Evolutionary conservation across 768 basidiomycete genomes (phyloP), one percentile per base, ranked within the genome.

Genomic region (Ephemerocybe angulata): DNA sequence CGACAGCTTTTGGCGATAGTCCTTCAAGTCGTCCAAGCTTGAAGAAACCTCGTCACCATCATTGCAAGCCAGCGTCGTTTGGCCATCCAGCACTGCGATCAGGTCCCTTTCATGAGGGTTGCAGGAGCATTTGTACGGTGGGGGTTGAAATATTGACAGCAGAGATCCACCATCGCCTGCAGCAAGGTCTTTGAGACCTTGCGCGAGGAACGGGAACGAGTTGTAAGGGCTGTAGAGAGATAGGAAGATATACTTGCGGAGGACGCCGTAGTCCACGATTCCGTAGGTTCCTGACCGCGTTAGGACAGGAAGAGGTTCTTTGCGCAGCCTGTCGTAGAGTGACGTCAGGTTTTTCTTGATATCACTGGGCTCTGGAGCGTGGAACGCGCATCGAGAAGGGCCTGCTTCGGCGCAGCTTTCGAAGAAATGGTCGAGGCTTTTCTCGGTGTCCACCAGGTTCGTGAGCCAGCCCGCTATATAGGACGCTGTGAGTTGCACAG

Each of bases 331-430:
- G 1, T 67, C 64, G 47, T 70, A 72, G 1, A 78, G 56, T 1
- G 50, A 51, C 1, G 72, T 72, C 4, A 77, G 60, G 35, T 76
- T 77, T 11, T 61, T 60, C 2, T 62, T 56, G 21, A 78, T 71
- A 2, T 66, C 63, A 0, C 60, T 60, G 1, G 76, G 60, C 1
- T 68, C 68, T 0, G 72, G 63, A 8, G 74, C 70, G 59, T 70
- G 75, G 62, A 78, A 76, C 3, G 71, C 44, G 56, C 77, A 78
- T 4, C 38, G 48, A 6, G 53, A 37, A 0, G 72, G 71, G 0
- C 76, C 77, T 1, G 73, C 76, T 0, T 65, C 62, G 31, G 66
- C 65, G 50, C 77, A 78, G 15, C 64, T 65, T 3, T 64, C 59
- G 49, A 70, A 73, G 58, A 79, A 77, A 7, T 52, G 52, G 21